Evolutionary conservation across 1,284 basidiomycete genomes (phyloP).

Genomic region (Phenoliferia sp.): DNA sequence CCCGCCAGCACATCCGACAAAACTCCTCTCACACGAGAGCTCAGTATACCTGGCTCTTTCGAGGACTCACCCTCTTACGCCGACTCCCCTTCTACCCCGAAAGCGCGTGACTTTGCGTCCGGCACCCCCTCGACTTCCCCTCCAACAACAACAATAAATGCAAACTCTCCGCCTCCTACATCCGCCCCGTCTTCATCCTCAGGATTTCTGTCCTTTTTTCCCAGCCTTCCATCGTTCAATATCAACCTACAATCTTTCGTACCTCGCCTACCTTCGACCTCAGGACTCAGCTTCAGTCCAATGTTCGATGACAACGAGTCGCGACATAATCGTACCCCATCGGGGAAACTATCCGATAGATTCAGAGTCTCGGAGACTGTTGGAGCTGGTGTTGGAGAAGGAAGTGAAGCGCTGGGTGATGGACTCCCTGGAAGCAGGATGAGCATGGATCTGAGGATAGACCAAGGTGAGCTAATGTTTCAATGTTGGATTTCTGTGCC

Average conservation of each 20-base stretch:
- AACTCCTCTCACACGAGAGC: background rate
- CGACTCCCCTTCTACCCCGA: too few relatives aligned
- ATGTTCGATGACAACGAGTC: background rate
- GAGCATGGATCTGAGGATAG: conserved; percentile 15
- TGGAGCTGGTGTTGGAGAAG: background rate
- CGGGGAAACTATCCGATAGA: background rate
- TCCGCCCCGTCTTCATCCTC: background rate
- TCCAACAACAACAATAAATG: too few relatives aligned
- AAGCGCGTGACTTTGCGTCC: too few relatives aligned
- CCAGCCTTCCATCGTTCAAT: background rate
- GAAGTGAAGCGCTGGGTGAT: background rate
- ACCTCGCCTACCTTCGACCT: background rate
- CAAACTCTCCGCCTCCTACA: too few relatives aligned
- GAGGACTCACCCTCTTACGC: too few relatives aligned
- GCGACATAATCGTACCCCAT: background rate
- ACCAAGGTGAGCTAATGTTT: conserved; percentile 8
- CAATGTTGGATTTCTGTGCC: background rate
- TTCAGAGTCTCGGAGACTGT: background rate
- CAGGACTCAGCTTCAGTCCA: background rate
- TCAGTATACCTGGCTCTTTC: conserved; percentile 3
- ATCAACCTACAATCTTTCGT: background rate
- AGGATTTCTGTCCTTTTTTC: conserved; percentile 1
- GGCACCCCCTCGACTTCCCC: too few relatives aligned
- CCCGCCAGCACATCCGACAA: background rate
- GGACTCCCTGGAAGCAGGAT: background rate